Percentiles rank a stretch among this genome's conserved stretches.
Evolutionary conservation across 805 yeast species (phyloP).

Genomic region (Metschnikowia shivogae): DNA sequence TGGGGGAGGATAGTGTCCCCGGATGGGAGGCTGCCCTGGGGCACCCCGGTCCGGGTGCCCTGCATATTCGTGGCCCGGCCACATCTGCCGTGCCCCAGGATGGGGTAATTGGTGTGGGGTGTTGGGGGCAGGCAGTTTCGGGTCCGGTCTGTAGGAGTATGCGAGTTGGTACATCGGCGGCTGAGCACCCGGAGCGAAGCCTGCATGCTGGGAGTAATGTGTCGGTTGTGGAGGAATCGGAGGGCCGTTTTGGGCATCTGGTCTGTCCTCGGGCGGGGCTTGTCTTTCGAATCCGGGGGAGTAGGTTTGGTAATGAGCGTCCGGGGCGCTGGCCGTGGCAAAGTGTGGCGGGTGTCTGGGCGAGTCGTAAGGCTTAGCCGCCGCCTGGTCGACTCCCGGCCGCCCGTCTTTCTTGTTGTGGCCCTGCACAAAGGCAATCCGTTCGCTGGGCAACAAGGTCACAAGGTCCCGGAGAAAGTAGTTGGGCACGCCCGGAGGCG

Average conservation of each 20-base stretch:
- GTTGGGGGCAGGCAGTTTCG: conserved; percentile 17
- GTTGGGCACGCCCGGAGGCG: conserved; percentile 47
- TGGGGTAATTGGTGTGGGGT: conserved; percentile 23
- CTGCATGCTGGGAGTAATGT: conserved; percentile 6
- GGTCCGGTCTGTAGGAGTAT: conserved; percentile 13
- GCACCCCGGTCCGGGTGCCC: conserved; percentile 21
- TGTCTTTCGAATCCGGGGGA: conserved; percentile 4
- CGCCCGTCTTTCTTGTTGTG: conserved; percentile 10
- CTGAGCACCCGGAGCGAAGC: conserved; percentile 4
- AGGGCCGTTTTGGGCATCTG: conserved; percentile 3
- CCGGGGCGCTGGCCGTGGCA: conserved; percentile 1
- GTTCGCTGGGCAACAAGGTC: conserved; percentile 38
- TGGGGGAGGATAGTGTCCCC: conserved; percentile 14
- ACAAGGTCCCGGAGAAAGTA: conserved; percentile 40
- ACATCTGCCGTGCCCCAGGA: conserved; percentile 24
- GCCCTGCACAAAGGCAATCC: conserved; percentile 37
- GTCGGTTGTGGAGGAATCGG: conserved; percentile 10
- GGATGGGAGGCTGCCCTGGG: conserved; percentile 14
- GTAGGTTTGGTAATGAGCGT: conserved; percentile 3
- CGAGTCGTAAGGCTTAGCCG: conserved; percentile 5
- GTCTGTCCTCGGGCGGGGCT: conserved; percentile 3
- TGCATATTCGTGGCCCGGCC: conserved; percentile 19
- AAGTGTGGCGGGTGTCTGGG: conserved; percentile 12
- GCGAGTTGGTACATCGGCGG: conserved; percentile 8
- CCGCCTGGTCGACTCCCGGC: conserved; percentile 4